Base-by-base conservation (phyloP, 306 rosid species). In the Parietaria judaica region DNA sequence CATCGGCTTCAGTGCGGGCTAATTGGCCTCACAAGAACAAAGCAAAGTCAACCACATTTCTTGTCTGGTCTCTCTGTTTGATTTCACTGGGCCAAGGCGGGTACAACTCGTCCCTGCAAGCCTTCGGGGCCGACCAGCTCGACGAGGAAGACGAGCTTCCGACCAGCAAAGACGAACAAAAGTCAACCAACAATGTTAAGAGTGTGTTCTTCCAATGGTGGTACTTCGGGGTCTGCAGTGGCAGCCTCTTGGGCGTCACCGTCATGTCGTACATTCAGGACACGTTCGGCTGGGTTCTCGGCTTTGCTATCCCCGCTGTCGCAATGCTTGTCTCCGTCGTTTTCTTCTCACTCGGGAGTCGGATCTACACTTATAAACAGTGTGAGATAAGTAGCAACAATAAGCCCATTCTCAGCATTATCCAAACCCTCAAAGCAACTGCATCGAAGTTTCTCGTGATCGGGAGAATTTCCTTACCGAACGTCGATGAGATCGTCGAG, bases 201-300 rank as follows among this genome's bases (percentile, higher is more conserved):
- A 79, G 87, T 0, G 6, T 63, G 15, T 92, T 88, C 75, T 92
- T 88, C 57, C 88, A 82, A 10, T 86, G 90, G 81, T 88, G 96
- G 99, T 92, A 92, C 69, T 84, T 92, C 63, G 99, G 95, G 3
- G 71, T 92, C 16, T 92, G 99, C 47, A 74, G 74, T 65, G 99
- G 99, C 60, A 82, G 94, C 72, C 74, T 92, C 14, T 57, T 86
- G 76, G 96, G 99, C 6, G 88, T 92, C 52, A 86, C 94, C 3
- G 63, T 88, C 50, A 88, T 86, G 99, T 92, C 96, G 48, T 92
- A 92, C 71, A 83, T 92, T 51, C 99, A 92, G 73, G 99, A 92
- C 31, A 88, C 85, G 7, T 80, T 80, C 50, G 96, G 99, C 7
- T 88, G 99, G 99, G 89, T 92, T 4, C 43, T 82, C 34, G 99